Evolutionary conservation across 2,329 filamentous ascomycete species (phyloP), one percentile per base, ranked within the genome.

Genomic region (Cyphellophora attinorum): DNA sequence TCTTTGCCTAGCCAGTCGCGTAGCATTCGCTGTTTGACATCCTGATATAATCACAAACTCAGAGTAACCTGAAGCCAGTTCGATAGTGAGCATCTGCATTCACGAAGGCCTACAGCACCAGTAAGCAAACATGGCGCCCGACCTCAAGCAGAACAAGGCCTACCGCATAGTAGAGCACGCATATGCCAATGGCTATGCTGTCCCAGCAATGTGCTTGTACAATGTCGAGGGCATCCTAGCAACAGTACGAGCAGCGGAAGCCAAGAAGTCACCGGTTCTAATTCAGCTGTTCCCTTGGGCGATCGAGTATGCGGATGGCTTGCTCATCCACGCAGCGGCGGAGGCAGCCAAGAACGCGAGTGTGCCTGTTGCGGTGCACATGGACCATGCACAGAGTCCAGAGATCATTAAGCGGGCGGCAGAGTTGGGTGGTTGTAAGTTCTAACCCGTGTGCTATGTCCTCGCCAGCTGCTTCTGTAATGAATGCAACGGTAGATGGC

Each of bases 231-330:
- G 74, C 31, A 77, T 85, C 45, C 62, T 83, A 16, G 79, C 76
- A 2, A 76, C 74, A 3, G 74, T 83, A 30, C 70, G 70, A 46
- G 80, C 80, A 6, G 80, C 80, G 40, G 79, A 83, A 58, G 68
- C 70, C 16, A 78, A 78, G 41, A 64, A 64, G 30, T 79, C 78
- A 0, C 79, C 80, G 0, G 69, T 77, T 39, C 81, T 84, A 64
- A 74, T 84, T 47, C 74, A 81, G 16, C 72, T 84, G 46, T 84
- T 85, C 57, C 80, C 80, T 13, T 84, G 80, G 80, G 78, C 79
- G 0, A 67, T 83, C 34, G 62, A 76, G 42, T 83, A 80, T 59
- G 76, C 76, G 3, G 68, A 70, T 35, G 62, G 65, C 6, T 53
- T 70, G 18, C 66, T 77, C 19, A 68, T 76, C 6, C 63, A 66